Evolutionary conservation across 2,329 filamentous ascomycete genomes (phyloP).

Genomic region (Lasiodiplodia citricola): DNA sequence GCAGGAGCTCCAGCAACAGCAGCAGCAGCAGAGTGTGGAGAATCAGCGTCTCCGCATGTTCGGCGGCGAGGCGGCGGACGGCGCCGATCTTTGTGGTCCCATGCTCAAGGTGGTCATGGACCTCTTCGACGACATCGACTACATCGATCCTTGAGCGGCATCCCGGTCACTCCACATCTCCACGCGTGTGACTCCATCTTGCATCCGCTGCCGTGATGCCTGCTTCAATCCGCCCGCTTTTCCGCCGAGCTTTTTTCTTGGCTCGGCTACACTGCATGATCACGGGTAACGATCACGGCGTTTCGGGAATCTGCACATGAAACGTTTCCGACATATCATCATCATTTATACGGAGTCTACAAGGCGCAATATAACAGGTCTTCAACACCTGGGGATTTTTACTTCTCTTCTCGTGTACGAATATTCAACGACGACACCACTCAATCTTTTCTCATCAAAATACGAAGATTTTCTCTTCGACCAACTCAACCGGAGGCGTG

Average conservation of each 20-base stretch:
- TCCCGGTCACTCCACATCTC: background rate
- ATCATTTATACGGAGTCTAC: background rate
- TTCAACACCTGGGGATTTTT: background rate
- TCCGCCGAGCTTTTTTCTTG: background rate
- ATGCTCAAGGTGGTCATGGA: constrained; percentile 55
- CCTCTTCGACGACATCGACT: constrained; percentile 52
- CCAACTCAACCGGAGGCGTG: constrained; percentile 40
- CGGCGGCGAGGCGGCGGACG: constrained; percentile 50
- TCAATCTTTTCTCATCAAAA: constrained; percentile 1
- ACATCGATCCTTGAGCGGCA: constrained; percentile 46
- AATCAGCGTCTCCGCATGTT: constrained; percentile 49
- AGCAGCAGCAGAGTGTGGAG: constrained; percentile 32
- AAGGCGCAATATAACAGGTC: background rate
- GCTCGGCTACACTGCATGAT: background rate
- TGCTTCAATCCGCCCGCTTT: background rate
- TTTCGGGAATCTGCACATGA: background rate
- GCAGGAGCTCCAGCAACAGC: constrained; percentile 32
- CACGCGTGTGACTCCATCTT: background rate
- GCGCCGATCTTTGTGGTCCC: constrained; percentile 48
- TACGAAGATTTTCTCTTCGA: background rate
- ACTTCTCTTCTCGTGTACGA: constrained; percentile 7
- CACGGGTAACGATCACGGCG: constrained; percentile 3
- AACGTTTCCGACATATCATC: background rate
- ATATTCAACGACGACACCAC: constrained; percentile 8
- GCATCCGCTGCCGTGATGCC: background rate